Evolutionary conservation across 2,329 filamentous ascomycete species (phyloP).

Genomic region (Tolypocladium capitatum): DNA sequence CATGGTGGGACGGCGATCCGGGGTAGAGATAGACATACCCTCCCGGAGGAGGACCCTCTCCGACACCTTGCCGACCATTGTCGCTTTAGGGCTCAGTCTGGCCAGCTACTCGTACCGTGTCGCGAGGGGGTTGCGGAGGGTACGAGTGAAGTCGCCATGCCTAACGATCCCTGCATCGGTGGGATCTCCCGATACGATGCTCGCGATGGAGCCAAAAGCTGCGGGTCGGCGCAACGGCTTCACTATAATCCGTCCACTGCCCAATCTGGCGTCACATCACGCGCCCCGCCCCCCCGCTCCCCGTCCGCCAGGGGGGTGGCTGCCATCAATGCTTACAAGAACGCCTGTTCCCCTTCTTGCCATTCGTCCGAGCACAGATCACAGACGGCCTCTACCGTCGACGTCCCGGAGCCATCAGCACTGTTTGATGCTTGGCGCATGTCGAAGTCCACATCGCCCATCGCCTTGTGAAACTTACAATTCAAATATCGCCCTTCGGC

Average conservation of each 20-base stretch:
- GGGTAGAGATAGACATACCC: constrained; percentile 27
- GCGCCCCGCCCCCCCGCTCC: no score
- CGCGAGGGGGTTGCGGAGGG: not conserved
- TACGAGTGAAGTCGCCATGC: not conserved
- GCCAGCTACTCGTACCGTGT: not conserved
- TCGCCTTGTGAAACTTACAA: not conserved
- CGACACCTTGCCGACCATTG: constrained; percentile 52
- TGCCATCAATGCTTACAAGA: no score
- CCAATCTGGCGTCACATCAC: no score
- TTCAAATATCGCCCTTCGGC: no score
- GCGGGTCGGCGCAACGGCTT: not conserved
- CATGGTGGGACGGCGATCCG: no score
- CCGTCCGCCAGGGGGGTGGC: no score
- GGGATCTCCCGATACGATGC: not conserved
- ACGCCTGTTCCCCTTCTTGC: no score
- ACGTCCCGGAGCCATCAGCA: no score
- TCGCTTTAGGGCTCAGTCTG: constrained; percentile 4
- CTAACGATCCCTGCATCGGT: not conserved
- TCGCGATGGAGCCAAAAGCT: not conserved
- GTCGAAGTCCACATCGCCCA: not conserved
- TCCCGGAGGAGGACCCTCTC: constrained; percentile 50
- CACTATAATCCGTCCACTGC: constrained; percentile 3
- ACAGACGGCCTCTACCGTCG: no score
- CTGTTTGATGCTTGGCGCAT: not conserved
- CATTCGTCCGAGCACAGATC: not conserved